Evolutionary conservation across 2,329 filamentous ascomycete genomes (phyloP).

Genomic region (Onygenales sp.): DNA sequence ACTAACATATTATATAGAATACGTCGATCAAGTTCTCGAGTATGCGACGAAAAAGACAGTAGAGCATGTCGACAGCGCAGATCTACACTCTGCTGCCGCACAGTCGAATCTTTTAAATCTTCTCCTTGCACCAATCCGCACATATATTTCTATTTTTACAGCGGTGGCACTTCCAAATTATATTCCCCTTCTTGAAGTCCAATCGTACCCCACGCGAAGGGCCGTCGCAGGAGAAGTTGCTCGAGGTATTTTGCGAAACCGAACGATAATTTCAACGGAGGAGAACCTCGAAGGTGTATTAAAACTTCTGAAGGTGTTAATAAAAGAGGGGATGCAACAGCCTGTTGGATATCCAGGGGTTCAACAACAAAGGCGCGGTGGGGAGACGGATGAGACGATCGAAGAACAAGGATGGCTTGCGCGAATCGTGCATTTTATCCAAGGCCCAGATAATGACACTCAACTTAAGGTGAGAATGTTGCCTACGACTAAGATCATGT

Average conservation of each 20-base stretch:
- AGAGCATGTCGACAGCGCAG: constrained; percentile 88
- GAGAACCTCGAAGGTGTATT: constrained; percentile 81
- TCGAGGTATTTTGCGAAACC: constrained; percentile 69
- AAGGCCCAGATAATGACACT: constrained; percentile 77
- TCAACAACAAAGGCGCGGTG: constrained; percentile 59
- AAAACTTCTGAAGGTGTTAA: constrained; percentile 78
- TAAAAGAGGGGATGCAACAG: constrained; percentile 82
- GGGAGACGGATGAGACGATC: constrained; percentile 92
- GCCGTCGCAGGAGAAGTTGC: constrained; percentile 86
- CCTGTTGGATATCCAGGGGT: constrained; percentile 77
- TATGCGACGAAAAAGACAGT: constrained; percentile 80
- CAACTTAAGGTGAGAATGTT: constrained; percentile 61
- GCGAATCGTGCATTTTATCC: constrained; percentile 78
- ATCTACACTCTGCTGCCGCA: constrained; percentile 76
- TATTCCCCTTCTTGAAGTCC: constrained; percentile 77
- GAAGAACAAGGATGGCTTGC: constrained; percentile 98
- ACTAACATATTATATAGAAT: constrained; percentile 45
- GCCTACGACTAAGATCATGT: not conserved
- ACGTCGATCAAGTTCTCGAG: constrained; percentile 85
- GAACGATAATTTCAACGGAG: constrained; percentile 66
- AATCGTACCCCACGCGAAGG: constrained; percentile 84
- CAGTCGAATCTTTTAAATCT: constrained; percentile 85
- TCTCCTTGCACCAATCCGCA: constrained; percentile 79
- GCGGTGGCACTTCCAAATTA: constrained; percentile 87
- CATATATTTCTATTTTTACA: constrained; percentile 93